Conservation (phyloP, 495 filamentous ascomycete species). For the Recurvomyces mirabilis region DNA sequence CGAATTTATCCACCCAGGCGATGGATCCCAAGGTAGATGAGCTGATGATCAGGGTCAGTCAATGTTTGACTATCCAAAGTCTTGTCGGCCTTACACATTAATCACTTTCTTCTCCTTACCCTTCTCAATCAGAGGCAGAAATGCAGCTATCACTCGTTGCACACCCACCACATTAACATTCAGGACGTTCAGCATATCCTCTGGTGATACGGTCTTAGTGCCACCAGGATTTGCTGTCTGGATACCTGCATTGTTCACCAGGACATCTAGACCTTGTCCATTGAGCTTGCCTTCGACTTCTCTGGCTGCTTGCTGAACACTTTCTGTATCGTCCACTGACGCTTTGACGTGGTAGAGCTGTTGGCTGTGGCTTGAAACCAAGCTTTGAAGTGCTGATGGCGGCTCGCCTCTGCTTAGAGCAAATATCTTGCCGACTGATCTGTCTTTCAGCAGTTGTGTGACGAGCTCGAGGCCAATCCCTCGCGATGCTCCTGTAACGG, state of each 20-base stretch:
- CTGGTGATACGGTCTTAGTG: constrained; percentile 8
- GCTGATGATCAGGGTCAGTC: constrained; percentile 4
- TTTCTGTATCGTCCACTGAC: constrained; percentile 10
- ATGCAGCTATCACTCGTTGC: constrained; percentile 17
- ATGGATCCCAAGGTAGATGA: constrained; percentile 3
- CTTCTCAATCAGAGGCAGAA: constrained; percentile 17
- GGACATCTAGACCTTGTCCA: constrained; percentile 17
- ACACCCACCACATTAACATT: constrained; percentile 19
- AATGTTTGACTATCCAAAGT: constrained; percentile 18
- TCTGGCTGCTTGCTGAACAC: constrained; percentile 13
- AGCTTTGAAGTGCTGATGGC: constrained; percentile 20
- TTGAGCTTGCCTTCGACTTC: constrained; percentile 5
- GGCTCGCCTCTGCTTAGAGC: constrained; percentile 26
- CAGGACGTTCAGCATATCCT: constrained; percentile 10
- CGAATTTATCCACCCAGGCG: not conserved
- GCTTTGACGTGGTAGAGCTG: constrained; percentile 14
- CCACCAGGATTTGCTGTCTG: not conserved
- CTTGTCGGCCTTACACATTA: constrained; percentile 12
- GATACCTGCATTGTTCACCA: constrained; percentile 23
- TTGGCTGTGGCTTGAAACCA: constrained; percentile 14
- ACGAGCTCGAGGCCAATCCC: constrained; percentile 32
- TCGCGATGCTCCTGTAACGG: not conserved
- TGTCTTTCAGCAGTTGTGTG: constrained; percentile 26
- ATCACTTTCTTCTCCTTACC: constrained; percentile 20
- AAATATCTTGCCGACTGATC: constrained; percentile 22